Base-by-base conservation (phyloP, 768 basidiomycete genomes). In the Cyclocybe aegerita region DNA sequence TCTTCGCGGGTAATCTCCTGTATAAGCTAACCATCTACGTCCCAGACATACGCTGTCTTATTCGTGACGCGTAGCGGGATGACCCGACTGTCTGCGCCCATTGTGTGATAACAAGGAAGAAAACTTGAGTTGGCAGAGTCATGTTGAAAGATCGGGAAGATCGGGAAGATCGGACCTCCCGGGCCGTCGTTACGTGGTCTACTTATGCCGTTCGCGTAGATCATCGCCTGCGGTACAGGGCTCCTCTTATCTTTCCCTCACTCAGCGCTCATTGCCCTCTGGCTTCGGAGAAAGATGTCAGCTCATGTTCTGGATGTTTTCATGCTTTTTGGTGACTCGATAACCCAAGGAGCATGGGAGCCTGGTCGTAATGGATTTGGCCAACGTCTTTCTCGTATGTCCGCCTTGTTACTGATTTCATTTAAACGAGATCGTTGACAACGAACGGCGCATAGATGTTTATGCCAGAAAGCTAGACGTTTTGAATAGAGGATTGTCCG, bases 381-480 rank as follows among this genome's bases (percentile, higher is more conserved):
- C 0, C 82, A 88, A 54, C 76, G 77, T 43, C 75, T 96, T 46
- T 72, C 88, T 36, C 70, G 88, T 87, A 61, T 55, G 83, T 73
- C 23, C 43, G 8, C 41, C 39, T 41, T 32, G 15, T 46, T 31
- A n/a, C 34, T 37, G 29, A 35, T 34, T 12, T 17, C 30, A 47
- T 33, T 43, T 46, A 43, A 46, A 46, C 33, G 35, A 41, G 45
- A 33, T 35, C 44, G 39, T 37, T 16, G 32, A 41, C 4, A 29
- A 38, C 38, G 42, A 37, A 16, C 17, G 55, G 37, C 43, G 7
- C 4, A 50, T 54, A 93, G 91, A 87, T 63, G 76, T 75, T 0
- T 96, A 96, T 65, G 78, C 78, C 38, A 76, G 94, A 54, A 90
- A 85, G 65, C 67, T 93, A 31, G 94, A 97, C 61, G 83, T 97